phyloP scores from a whole-genome alignment of 2,329 filamentous ascomycete species.

The Exophiala mesophila region DNA sequence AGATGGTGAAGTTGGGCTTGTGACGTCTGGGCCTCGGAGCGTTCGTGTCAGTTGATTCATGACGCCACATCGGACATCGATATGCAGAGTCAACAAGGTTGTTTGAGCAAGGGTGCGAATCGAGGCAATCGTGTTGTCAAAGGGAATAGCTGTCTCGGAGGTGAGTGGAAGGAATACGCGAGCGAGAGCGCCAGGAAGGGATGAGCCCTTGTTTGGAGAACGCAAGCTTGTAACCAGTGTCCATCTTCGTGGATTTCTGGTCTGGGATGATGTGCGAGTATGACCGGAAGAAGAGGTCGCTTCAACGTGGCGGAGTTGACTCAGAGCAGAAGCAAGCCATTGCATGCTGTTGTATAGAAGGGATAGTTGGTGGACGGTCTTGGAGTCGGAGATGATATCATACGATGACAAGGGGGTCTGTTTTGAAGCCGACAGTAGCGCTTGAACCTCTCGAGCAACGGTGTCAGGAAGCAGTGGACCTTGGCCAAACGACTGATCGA shows the following conservation, averaged over 20 bases:
- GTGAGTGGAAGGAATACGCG: constrained; percentile 84
- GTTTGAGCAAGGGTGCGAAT: constrained; percentile 76
- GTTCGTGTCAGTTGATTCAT: constrained; percentile 68
- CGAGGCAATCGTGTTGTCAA: constrained; percentile 79
- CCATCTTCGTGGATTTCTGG: constrained; percentile 62
- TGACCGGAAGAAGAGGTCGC: constrained; percentile 56
- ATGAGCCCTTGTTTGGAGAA: constrained; percentile 17
- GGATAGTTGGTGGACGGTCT: constrained; percentile 78
- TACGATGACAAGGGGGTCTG: constrained; percentile 63
- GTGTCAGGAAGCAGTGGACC: constrained; percentile 39
- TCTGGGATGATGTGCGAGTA: constrained; percentile 43
- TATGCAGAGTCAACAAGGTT: constrained; percentile 77
- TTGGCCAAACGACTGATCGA: constrained; percentile 10
- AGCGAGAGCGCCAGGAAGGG: constrained; percentile 29
- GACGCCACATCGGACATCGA: constrained; percentile 81
- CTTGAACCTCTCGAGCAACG: constrained; percentile 56
- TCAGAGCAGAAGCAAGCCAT: constrained; percentile 83
- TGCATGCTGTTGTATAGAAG: constrained; percentile 96
- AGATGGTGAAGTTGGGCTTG: constrained; percentile 28
- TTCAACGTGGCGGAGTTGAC: constrained; percentile 77
- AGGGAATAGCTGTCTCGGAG: constrained; percentile 74
- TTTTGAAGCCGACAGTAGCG: constrained; percentile 50
- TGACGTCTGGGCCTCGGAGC: constrained; percentile 50
- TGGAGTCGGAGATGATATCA: constrained; percentile 85
- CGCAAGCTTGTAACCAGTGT: constrained; percentile 66